These are phyloP conservation scores for Xylaria sp. DNA, from an alignment of 2,329 filamentous ascomycete species.

Conservation along the genomic window DNA sequence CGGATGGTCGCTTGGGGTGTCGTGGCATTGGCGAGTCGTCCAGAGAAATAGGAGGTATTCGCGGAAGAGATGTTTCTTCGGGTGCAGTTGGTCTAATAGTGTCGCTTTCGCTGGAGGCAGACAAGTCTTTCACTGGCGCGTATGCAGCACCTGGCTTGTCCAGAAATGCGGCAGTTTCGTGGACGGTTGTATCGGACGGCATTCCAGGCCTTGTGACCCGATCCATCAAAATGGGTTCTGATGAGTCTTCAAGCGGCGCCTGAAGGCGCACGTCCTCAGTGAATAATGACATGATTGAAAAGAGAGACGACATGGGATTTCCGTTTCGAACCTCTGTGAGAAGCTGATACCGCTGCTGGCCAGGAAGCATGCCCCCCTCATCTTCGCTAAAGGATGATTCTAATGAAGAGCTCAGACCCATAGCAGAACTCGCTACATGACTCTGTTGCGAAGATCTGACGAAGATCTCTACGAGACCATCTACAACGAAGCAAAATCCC, in stretches of 20 bases:
- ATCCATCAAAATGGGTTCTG: conserved; percentile 46
- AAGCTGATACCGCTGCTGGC: conserved; percentile 89
- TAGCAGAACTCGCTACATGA: conserved; percentile 46
- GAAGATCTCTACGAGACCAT: conserved; percentile 96
- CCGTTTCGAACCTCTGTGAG: conserved; percentile 98
- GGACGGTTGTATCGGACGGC: conserved; percentile 39
- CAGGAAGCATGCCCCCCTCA: conserved; percentile 67
- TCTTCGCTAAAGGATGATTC: conserved; percentile 74
- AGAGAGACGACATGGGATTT: conserved; percentile 97
- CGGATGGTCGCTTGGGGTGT: conserved; percentile 53
- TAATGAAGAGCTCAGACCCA: conserved; percentile 56
- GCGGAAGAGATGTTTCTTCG: conserved; percentile 59
- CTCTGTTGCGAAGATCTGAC: conserved; percentile 79
- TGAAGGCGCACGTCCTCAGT: conserved; percentile 91
- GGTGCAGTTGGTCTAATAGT: conserved; percentile 44
- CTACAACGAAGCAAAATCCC: conserved; percentile 96
- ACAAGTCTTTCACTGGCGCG: conserved; percentile 39
- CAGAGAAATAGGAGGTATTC: conserved; percentile 80
- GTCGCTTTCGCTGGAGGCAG: conserved; percentile 46
- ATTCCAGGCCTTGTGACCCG: conserved; percentile 48
- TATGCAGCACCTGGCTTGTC: conserved; percentile 44
- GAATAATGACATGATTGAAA: conserved; percentile 96
- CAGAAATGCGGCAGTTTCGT: conserved; percentile 36
- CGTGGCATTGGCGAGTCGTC: conserved; percentile 58
- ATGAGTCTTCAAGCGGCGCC: conserved; percentile 72